Conservation (phyloP, 306 rosid species). For the Clitoria ternatea region DNA sequence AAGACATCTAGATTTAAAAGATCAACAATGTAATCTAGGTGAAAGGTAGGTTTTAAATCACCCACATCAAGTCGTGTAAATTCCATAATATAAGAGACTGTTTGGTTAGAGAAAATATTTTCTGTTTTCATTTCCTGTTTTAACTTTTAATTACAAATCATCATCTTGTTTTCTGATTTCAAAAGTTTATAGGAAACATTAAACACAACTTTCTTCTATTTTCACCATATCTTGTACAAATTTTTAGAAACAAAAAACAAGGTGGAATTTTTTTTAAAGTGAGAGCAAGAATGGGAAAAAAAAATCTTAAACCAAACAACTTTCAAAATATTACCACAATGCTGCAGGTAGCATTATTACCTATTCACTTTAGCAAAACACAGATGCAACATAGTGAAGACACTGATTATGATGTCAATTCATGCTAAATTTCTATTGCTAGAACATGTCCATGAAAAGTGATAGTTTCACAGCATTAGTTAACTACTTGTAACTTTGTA, state of each 20-base stretch:
- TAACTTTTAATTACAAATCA: too few relatives aligned
- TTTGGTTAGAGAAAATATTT: too few relatives aligned
- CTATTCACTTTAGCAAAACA: background rate
- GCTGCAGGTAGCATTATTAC: background rate
- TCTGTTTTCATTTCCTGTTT: too few relatives aligned
- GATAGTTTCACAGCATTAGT: background rate
- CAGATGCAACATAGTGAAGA: background rate
- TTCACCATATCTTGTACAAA: too few relatives aligned
- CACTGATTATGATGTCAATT: background rate
- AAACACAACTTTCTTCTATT: too few relatives aligned
- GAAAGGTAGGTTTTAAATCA: background rate
- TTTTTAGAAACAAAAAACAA: too few relatives aligned
- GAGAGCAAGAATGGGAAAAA: too few relatives aligned
- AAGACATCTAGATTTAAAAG: background rate
- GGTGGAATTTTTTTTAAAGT: too few relatives aligned
- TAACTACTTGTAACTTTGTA: background rate
- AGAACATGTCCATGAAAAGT: background rate
- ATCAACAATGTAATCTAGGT: background rate
- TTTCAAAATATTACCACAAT: background rate
- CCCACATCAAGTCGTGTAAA: background rate
- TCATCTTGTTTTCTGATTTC: too few relatives aligned
- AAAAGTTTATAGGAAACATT: too few relatives aligned
- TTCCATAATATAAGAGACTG: background rate
- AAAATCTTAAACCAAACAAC: too few relatives aligned
- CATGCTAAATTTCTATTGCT: background rate